These are phyloP conservation scores for Yamadazyma epiphylla DNA, from an alignment of 1,139 yeast genomes.

Conservation along the genomic window DNA sequence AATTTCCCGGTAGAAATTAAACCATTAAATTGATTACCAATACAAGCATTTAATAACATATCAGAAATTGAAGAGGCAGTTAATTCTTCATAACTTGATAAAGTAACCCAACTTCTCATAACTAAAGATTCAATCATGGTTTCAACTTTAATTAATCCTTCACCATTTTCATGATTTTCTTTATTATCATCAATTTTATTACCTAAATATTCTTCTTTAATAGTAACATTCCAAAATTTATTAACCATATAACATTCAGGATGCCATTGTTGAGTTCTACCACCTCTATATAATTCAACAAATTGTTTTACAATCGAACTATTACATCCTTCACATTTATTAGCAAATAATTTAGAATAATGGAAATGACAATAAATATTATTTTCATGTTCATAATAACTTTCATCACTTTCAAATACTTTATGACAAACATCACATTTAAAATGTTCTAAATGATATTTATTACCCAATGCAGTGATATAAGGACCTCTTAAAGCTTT, in stretches of 20 bases:
- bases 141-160: slow-evolving; percentile 52
- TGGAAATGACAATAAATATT: slow-evolving; percentile 88
- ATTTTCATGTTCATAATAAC: slow-evolving; percentile 84
- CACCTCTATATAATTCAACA: slow-evolving; percentile 88
- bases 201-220: slow-evolving; percentile 65
- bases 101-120: slow-evolving; percentile 79
- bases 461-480: slow-evolving; percentile 87
- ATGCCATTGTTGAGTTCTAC: slow-evolving; percentile 97
- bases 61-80: slow-evolving; percentile 89
- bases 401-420: slow-evolving; percentile 88
- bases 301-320: slow-evolving; percentile 91
- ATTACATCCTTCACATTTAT: slow-evolving; percentile 90
- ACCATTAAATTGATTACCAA: slow-evolving; percentile 70
- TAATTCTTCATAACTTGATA: slow-evolving; percentile 89
- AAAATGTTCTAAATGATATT: slow-evolving; percentile 94
- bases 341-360: slow-evolving; percentile 79
- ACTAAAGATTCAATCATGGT: slow-evolving; percentile 64
- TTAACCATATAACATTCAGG: slow-evolving; percentile 98
- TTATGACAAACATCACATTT: slow-evolving; percentile 85
- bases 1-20: slow-evolving; percentile 69
- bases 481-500: slow-evolving; percentile 88
- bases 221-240: slow-evolving; percentile 91
- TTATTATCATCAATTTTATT: slow-evolving; percentile 14
- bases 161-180: slow-evolving; percentile 5
- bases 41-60: slow-evolving; percentile 84